A percentile compares a stretch with the other conserved stretches of the same genome.
Evolutionary conservation across 2,329 filamentous ascomycete species (phyloP).

Genomic region (Penicillium sp.): DNA sequence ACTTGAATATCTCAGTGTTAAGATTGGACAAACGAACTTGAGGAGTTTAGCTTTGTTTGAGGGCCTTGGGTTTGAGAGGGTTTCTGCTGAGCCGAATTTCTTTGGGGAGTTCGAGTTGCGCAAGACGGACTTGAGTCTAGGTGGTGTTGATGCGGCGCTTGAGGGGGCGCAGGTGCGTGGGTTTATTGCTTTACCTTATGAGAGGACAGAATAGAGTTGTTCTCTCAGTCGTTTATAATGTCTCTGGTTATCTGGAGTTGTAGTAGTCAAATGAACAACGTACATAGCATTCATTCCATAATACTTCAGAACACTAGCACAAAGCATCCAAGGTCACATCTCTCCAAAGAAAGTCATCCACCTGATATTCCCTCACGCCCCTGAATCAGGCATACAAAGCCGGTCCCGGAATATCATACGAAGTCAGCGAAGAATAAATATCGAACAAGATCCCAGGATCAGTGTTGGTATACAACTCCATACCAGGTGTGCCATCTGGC

Average conservation of each 20-base stretch:
- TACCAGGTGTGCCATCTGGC: constrained; percentile 48
- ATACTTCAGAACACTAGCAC: neutral
- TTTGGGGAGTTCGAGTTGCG: constrained; percentile 67
- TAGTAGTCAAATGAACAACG: neutral
- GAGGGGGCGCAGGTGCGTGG: constrained; percentile 30
- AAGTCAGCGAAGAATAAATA: constrained; percentile 49
- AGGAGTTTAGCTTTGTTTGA: constrained; percentile 61
- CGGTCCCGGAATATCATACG: constrained; percentile 52
- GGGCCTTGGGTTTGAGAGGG: constrained; percentile 55
- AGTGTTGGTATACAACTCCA: constrained; percentile 52
- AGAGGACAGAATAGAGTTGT: constrained; percentile 11
- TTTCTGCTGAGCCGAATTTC: constrained; percentile 54
- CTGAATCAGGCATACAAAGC: constrained; percentile 17
- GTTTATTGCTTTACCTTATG: constrained; percentile 41
- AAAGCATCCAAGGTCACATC: neutral
- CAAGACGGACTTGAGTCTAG: constrained; percentile 29
- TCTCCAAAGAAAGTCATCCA: no score
- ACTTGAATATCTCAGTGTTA: constrained; percentile 54
- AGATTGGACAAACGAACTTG: constrained; percentile 58
- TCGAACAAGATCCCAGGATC: constrained; percentile 58
- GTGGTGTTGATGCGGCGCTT: constrained; percentile 26
- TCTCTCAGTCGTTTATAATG: neutral
- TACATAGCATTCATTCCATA: neutral
- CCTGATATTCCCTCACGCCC: no score
- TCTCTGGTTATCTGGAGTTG: no score